These are phyloP conservation scores for Echeveria elegans DNA, from an alignment of 164 flowering plant genomes.

Conservation along the genomic window DNA sequence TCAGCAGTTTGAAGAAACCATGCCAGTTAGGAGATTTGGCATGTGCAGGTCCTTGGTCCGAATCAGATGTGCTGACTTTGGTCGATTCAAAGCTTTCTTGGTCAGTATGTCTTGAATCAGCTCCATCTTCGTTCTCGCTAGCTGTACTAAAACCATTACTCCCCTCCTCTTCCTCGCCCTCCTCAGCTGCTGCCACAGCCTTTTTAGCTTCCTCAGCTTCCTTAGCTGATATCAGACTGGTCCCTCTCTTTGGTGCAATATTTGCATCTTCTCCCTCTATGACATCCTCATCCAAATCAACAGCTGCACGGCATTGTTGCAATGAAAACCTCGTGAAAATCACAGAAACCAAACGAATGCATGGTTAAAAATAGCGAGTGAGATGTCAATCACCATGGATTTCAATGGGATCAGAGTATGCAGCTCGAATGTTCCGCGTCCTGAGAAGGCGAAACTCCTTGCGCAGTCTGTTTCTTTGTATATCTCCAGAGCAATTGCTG, in stretches of 20 bases:
- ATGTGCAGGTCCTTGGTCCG: conserved; percentile 15
- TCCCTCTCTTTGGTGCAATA: too few relatives aligned
- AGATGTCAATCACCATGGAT: not conserved
- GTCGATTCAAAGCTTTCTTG: conserved; percentile 42
- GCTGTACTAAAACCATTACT: not conserved
- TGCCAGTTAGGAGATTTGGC: conserved; percentile 18
- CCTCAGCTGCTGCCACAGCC: too few relatives aligned
- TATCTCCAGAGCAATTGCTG: not conserved
- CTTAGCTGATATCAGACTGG: too few relatives aligned
- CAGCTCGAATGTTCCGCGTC: conserved; percentile 2
- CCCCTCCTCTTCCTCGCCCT: too few relatives aligned
- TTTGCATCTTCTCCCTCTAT: too few relatives aligned
- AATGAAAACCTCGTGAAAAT: too few relatives aligned
- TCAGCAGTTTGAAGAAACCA: conserved; percentile 22
- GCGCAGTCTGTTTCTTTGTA: not conserved
- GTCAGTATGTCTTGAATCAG: conserved; percentile 48
- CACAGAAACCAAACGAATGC: not conserved
- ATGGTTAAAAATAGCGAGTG: not conserved
- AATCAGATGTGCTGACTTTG: conserved; percentile 23
- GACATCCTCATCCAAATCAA: too few relatives aligned
- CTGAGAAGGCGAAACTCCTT: not conserved
- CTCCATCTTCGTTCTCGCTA: conserved; percentile 9
- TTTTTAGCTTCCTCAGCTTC: too few relatives aligned
- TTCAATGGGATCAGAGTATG: not conserved
- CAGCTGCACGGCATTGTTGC: too few relatives aligned